Percentiles rank a stretch among this genome's conserved stretches.
These are phyloP conservation scores for Trichoderma aggressivum DNA, from an alignment of 2,329 filamentous ascomycete genomes.

Conservation along the genomic window DNA sequence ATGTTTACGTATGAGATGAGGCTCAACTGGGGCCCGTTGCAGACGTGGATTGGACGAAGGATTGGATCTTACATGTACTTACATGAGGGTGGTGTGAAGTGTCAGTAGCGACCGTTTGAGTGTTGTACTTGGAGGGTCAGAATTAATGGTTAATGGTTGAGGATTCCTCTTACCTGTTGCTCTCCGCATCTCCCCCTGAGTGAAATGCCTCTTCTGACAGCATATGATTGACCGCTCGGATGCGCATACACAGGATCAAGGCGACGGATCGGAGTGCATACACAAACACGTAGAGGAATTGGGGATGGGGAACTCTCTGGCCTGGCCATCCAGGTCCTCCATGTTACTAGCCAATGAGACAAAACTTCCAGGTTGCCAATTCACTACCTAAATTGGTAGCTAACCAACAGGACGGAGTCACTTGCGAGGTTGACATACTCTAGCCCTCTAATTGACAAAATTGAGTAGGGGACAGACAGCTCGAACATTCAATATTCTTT, in stretches of 20 bases:
- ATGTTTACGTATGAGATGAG: neutral
- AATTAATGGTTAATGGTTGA: neutral
- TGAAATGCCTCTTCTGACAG: neutral
- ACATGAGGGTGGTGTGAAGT: neutral
- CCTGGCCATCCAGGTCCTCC: neutral
- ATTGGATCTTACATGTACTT: neutral
- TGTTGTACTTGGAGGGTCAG: neutral
- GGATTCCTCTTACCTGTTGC: neutral
- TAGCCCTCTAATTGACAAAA: neutral
- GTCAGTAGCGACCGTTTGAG: neutral
- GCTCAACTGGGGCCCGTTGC: neutral
- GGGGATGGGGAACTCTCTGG: neutral
- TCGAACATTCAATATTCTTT: no score
- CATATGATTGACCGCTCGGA: neutral
- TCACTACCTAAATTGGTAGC: neutral
- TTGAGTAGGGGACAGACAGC: neutral
- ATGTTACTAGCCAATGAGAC: neutral
- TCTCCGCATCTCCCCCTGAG: neutral
- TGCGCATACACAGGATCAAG: neutral
- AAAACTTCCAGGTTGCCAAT: neutral
- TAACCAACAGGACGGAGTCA: neutral
- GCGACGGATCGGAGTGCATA: neutral
- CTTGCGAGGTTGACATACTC: neutral
- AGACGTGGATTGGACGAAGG: neutral
- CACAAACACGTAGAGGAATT: neutral